phyloP scores from a whole-genome alignment of 2,329 filamentous ascomycete genomes.

The Phialocephala subalpina region DNA sequence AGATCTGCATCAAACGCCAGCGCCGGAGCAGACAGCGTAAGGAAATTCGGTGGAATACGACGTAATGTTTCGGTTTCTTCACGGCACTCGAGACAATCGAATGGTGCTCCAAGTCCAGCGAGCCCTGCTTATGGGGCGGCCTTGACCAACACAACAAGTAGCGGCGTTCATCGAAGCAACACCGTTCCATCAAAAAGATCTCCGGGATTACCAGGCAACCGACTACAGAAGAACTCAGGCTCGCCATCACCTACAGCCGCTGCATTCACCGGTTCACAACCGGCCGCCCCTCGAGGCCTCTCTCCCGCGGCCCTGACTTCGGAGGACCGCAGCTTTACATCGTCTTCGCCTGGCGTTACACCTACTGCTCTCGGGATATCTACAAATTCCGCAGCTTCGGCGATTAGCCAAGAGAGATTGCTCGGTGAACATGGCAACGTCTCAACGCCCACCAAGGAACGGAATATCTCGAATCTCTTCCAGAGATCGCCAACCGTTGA shows the following conservation, averaged over 20 bases:
- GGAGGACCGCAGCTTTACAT: slow-evolving; percentile 29
- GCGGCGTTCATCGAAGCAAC: slow-evolving; percentile 80
- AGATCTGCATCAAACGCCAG: slow-evolving; percentile 89
- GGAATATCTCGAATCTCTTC: slow-evolving; percentile 74
- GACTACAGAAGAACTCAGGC: slow-evolving; percentile 68
- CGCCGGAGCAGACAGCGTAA: slow-evolving; percentile 85
- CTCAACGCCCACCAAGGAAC: slow-evolving; percentile 62
- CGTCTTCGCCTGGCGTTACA: slow-evolving; percentile 35
- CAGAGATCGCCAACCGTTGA: slow-evolving; percentile 71
- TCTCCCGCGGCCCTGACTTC: slow-evolving; percentile 33
- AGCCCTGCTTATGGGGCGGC: slow-evolving; percentile 64
- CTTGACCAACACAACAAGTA: slow-evolving; percentile 61
- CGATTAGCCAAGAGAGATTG: slow-evolving; percentile 59
- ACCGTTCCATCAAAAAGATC: slow-evolving; percentile 93
- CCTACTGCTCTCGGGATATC: slow-evolving; percentile 32
- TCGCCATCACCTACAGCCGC: slow-evolving; percentile 52
- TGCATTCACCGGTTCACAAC: slow-evolving; percentile 45
- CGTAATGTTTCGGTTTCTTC: slow-evolving; percentile 94
- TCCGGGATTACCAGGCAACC: slow-evolving; percentile 71
- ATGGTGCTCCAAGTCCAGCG: slow-evolving; percentile 73
- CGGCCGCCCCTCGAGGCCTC: slow-evolving; percentile 35
- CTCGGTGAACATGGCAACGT: slow-evolving; percentile 43
- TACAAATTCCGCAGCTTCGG: slow-evolving; percentile 33
- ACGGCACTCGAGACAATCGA: slow-evolving; percentile 80
- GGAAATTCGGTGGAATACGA: slow-evolving; percentile 80